Evolutionary conservation across 148 eudicot genomes (phyloP), one percentile per base, ranked within the genome.

Genomic region (Hydrangea macrophylla): DNA sequence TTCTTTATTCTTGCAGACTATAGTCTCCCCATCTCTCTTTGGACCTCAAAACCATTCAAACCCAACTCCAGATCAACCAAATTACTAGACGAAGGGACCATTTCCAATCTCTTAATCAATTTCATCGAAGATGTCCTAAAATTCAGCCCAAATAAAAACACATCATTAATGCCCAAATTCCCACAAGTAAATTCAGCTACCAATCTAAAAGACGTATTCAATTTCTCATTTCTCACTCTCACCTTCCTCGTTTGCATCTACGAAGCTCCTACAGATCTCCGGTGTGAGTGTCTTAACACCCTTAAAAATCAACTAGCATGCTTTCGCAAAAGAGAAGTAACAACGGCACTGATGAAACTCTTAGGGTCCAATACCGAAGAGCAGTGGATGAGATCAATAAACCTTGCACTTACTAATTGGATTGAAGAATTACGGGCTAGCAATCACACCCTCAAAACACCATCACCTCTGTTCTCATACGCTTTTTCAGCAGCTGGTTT

Each of bases 381-480:
- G 62, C 88, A 82, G 28, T 90, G 96, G 98, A 81, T 92, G 84
- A 59, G 96, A 45, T 78, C 90, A 3, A 54, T 92, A 28, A 90
- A 86, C 68, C 90, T 90, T 0, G 98, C 86, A 3, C 76, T 92
- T 24, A 86, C 98, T 13, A 92, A 87, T 67, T 92, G 98, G 98
- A 87, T 85, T 58, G 69, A 53, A 57, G 91, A 87, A 72, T 55
- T 78, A 20, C 74, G 42, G 58, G 76, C 78, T 7, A 53, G 58
- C 9, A 75, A 76, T 51, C 72, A 69, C 25, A 20, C 18, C 26
- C 71, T 87, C 6, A 85, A 74, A 31, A 84, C 84, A 27, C 93
- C 87, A 0, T 90, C 86, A 0, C 86, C 94, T 3, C 57, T 93
- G 71, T 93, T 84, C 72, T 86, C 96, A 2, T 82, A 83, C 67